Percentiles rank a stretch among this genome's conserved stretches.
Evolutionary conservation across 257 asterid species (phyloP).

Genomic region (Salvia hispanica): DNA sequence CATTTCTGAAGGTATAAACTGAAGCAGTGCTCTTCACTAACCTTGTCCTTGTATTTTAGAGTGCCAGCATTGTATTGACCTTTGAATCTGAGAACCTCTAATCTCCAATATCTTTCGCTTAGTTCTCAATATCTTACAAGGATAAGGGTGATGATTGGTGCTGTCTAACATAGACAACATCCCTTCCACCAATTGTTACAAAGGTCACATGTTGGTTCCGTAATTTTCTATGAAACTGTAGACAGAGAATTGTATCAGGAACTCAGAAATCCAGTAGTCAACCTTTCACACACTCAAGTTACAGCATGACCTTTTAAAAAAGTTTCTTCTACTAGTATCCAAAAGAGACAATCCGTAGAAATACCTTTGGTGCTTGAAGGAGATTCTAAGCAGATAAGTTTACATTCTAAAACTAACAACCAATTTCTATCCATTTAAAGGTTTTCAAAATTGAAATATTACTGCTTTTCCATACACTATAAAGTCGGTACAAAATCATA

Average conservation of each 20-base stretch:
- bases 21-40: constrained; percentile 39
- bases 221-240: constrained; percentile 97
- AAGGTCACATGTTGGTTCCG: constrained; percentile 95
- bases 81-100: constrained; percentile 84
- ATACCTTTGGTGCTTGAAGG: too few species aligned
- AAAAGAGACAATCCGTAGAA: neutral
- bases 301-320: neutral
- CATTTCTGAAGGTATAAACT: neutral
- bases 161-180: constrained; percentile 81
- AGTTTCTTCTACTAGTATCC: neutral
- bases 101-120: constrained; percentile 84
- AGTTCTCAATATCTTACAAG: constrained; percentile 68
- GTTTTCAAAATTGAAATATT: neutral
- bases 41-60: constrained; percentile 97
- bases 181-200: constrained; percentile 94
- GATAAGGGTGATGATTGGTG: constrained; percentile 92
- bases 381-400: too few species aligned
- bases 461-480: neutral
- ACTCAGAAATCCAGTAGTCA: constrained; percentile 10
- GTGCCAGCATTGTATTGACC: constrained; percentile 70
- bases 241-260: constrained; percentile 35
- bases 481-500: neutral
- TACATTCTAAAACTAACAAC: neutral
- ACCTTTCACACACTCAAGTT: neutral
- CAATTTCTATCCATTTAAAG: neutral